Evolutionary conservation across 1,284 basidiomycete genomes (phyloP).

Genomic region (Ceratorhiza oryzae-sativae): DNA sequence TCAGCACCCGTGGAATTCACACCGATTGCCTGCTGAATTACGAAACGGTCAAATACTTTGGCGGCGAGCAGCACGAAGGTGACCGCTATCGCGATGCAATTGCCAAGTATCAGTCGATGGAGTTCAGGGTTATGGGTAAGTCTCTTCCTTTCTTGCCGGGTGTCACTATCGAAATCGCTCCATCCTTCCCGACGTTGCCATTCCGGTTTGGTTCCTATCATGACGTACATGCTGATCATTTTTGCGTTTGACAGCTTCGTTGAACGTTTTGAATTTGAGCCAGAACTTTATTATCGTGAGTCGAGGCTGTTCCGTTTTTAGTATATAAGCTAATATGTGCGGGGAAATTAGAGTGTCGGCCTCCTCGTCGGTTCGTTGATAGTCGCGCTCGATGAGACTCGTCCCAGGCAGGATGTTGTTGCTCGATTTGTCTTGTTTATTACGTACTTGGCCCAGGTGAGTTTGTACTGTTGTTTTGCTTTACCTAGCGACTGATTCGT

Average conservation of each 20-base stretch:
- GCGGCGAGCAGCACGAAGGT: conserved; percentile 81
- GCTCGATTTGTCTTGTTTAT: conserved; percentile 80
- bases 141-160: conserved; percentile 3
- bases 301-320: conserved; percentile 30
- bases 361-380: conserved; percentile 80
- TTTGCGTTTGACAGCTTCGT: conserved; percentile 63
- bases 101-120: conserved; percentile 75
- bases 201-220: not conserved
- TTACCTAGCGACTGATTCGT: no score
- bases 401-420: conserved; percentile 55
- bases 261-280: conserved; percentile 74
- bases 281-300: conserved; percentile 81
- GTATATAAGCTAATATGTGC: conserved; percentile 3
- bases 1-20: conserved; percentile 77
- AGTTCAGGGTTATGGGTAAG: conserved; percentile 74
- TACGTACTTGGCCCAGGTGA: conserved; percentile 77
- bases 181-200: no score
- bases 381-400: conserved; percentile 70
- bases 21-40: conserved; percentile 83
- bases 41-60: conserved; percentile 86
- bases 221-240: conserved; percentile 34
- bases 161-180: not conserved
- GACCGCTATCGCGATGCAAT: conserved; percentile 76
- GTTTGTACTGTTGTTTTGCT: no score
- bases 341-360: conserved; percentile 64